Conservation (phyloP, 441 rosid genomes). For the Euphorbia celastroides region DNA sequence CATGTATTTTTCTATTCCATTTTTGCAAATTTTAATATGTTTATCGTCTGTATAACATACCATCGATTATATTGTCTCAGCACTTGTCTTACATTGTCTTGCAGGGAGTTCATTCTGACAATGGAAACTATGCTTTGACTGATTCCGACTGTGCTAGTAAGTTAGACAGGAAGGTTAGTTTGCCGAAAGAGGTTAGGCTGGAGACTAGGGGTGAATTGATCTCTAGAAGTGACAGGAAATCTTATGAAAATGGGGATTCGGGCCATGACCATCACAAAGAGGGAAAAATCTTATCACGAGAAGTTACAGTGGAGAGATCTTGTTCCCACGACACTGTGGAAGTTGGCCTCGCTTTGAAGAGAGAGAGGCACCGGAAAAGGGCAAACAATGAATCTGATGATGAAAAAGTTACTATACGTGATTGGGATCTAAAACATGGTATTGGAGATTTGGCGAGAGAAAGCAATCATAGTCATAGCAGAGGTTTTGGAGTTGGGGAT, state of each 20-base stretch:
- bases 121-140: slow-evolving; percentile 12
- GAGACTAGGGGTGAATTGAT: slow-evolving; percentile 21
- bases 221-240: slow-evolving; percentile 21
- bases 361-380: slow-evolving; percentile 25
- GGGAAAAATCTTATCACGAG: slow-evolving; percentile 39
- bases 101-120: slow-evolving; percentile 30
- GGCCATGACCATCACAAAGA: slow-evolving; percentile 21
- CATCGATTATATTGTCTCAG: slow-evolving; percentile 1
- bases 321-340: slow-evolving; percentile 38
- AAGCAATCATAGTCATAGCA: slow-evolving; percentile 25
- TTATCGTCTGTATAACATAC: slow-evolving; percentile 11
- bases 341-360: slow-evolving; percentile 38
- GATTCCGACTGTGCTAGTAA: slow-evolving; percentile 5
- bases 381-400: slow-evolving; percentile 28
- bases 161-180: slow-evolving; percentile 15
- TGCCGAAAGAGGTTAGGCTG: slow-evolving; percentile 19
- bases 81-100: slow-evolving; percentile 16
- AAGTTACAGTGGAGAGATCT: slow-evolving; percentile 48
- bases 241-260: slow-evolving; percentile 29
- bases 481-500: slow-evolving; percentile 35
- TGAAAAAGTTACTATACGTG: slow-evolving; percentile 23
- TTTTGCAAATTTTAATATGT: slow-evolving; percentile 15
- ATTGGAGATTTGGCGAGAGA: slow-evolving; percentile 42
- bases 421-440: slow-evolving; percentile 28
- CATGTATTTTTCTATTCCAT: slow-evolving; percentile 16